Evolutionary conservation across 2,329 filamentous ascomycete species (phyloP).

Genomic region (Penicillium frequentans): DNA sequence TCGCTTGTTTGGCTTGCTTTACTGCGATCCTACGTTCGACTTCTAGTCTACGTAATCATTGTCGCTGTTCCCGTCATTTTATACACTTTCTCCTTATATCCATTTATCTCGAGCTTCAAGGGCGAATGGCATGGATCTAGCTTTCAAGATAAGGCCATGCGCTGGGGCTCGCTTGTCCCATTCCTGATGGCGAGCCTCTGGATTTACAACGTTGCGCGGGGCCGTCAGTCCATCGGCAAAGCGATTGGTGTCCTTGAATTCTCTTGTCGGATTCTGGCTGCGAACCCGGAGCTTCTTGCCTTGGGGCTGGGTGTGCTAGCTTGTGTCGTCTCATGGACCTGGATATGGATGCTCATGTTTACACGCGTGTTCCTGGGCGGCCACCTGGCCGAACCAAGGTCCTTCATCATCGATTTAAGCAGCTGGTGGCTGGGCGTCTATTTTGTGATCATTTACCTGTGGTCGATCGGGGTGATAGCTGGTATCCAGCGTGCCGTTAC

Average conservation of each 20-base stretch:
- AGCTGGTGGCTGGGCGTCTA: slow-evolving; percentile 95
- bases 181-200: slow-evolving; percentile 72
- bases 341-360: slow-evolving; percentile 97
- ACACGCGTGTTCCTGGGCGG: slow-evolving; percentile 93
- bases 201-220: slow-evolving; percentile 79
- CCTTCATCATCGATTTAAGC: slow-evolving; percentile 81
- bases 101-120: slow-evolving; percentile 85
- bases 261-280: slow-evolving; percentile 79
- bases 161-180: slow-evolving; percentile 79
- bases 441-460: slow-evolving; percentile 93
- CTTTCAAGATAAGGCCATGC: slow-evolving; percentile 85
- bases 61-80: slow-evolving; percentile 83
- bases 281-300: slow-evolving; percentile 77
- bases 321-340: slow-evolving; percentile 83
- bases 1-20: slow-evolving; percentile 88
- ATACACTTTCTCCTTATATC: slow-evolving; percentile 86
- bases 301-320: slow-evolving; percentile 79
- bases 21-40: slow-evolving; percentile 80
- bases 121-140: slow-evolving; percentile 71
- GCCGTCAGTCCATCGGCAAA: slow-evolving; percentile 75
- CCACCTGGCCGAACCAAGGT: slow-evolving; percentile 61
- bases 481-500: slow-evolving; percentile 89
- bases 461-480: slow-evolving; percentile 84
- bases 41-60: slow-evolving; percentile 77
- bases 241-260: slow-evolving; percentile 91